A percentile compares a stretch with the other conserved stretches of the same genome.
Evolutionary conservation across 495 filamentous ascomycete species (phyloP).

Genomic region (Delitschia confertaspora): DNA sequence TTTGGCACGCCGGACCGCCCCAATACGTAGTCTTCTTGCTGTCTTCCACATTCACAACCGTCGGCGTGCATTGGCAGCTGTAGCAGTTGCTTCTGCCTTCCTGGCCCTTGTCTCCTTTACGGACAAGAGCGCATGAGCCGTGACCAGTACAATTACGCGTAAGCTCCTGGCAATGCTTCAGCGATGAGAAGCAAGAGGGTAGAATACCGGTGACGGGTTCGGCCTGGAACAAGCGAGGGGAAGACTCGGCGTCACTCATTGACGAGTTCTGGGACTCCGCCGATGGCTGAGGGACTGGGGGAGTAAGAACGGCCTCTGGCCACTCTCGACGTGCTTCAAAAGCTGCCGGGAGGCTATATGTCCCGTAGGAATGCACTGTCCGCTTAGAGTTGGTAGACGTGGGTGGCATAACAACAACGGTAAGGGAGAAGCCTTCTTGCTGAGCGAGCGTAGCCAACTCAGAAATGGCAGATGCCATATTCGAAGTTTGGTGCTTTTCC

Average conservation of each 20-base stretch:
- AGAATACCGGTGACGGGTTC: constrained; percentile 24
- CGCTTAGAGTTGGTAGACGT: constrained; percentile 18
- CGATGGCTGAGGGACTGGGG: constrained; percentile 6
- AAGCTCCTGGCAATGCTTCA: constrained; percentile 4
- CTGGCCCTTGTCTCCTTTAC: constrained; percentile 8
- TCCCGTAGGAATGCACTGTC: constrained; percentile 25
- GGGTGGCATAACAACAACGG: constrained; percentile 28
- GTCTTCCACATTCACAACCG: constrained; percentile 39
- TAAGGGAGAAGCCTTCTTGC: constrained; percentile 14
- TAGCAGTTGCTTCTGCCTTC: constrained; percentile 54
- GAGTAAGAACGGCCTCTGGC: constrained; percentile 26
- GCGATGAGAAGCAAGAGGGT: constrained; percentile 19
- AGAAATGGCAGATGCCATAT: not conserved
- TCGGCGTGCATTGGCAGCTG: constrained; percentile 58
- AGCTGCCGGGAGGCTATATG: constrained; percentile 19
- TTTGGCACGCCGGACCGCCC: constrained; percentile 83
- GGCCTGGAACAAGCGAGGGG: not conserved
- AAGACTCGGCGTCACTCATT: constrained; percentile 6
- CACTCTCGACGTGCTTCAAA: constrained; percentile 14
- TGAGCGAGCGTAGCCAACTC: not conserved
- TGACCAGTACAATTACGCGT: constrained; percentile 26
- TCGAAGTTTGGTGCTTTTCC: constrained; percentile 1
- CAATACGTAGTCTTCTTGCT: constrained; percentile 52
- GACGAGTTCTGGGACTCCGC: not conserved
- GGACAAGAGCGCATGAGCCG: constrained; percentile 14